Evolutionary conservation across 2,329 filamentous ascomycete species (phyloP), one percentile per base, ranked within the genome.

Genomic region (Botrytis aclada): DNA sequence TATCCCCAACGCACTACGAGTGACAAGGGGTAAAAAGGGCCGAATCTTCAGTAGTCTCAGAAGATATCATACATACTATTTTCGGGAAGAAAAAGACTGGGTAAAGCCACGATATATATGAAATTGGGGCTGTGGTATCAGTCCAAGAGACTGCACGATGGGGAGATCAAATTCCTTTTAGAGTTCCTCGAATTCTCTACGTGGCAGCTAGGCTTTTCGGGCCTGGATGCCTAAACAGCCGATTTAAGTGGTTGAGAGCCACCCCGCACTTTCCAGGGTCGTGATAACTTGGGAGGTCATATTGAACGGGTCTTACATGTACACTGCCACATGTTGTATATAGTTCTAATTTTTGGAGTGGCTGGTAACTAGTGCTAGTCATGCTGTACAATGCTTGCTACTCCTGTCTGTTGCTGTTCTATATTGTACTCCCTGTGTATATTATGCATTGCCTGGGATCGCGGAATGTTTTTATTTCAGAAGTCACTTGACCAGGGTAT

Each of bases 11-110:
- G 32, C 9, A 54, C 32, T 37, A 10, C 34, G 7, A 71, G 58
- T 64, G 58, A n/a, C 34, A 41, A 54, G 61, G 64, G 41, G 43
- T 34, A n/a, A 51, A 32, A 64, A 71, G 69, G 58, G 69, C 69
- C 69, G 43, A 65, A 39, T 39, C 5, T 18, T 29, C 58, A 56
- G 34, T 41, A 25, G 10, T 41, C 4, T 45, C 18, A 32, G 29
- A 29, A 32, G 6, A 29, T 56, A 18, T 29, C 51, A 22, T 25
- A 56, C 34, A 22, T 32, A 32, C 34, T 18, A 22, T 29, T 64
- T 51, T 71, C 60, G 41, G 34, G 37, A 25, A 34, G 54, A n/a
- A 18, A 16, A 64, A 70, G 32, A n/a, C 29, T 51, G 41, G 25
- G 25, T 54, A 64, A 71, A 71, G 58, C 54, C 69, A 71, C 4